phyloP scores from a whole-genome alignment of 345 rosid genomes.

The Sisymbrium irio region DNA sequence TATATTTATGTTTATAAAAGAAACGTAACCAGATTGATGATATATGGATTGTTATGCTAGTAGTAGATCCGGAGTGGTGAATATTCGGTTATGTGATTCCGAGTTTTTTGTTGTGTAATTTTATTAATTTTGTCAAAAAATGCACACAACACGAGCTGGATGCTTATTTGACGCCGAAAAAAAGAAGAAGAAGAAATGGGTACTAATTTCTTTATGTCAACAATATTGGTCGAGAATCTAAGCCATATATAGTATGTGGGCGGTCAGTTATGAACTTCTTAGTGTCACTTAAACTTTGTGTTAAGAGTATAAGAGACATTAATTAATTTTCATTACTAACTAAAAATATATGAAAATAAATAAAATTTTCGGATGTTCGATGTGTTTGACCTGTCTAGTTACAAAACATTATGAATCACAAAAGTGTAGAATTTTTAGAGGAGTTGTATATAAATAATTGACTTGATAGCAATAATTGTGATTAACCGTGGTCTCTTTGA shows the following conservation, averaged over 20 bases:
- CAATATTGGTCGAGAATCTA: conserved; percentile 7
- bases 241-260: conserved; percentile 3
- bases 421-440: background rate
- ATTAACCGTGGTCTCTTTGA: background rate
- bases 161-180: background rate
- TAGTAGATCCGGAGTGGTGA: conserved; percentile 36
- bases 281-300: background rate
- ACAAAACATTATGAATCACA: background rate
- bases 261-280: background rate
- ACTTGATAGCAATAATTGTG: background rate
- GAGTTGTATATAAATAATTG: background rate
- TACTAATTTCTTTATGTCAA: background rate
- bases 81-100: conserved; percentile 33
- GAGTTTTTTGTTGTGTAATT: background rate
- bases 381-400: background rate
- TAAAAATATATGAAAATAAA: background rate
- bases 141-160: background rate
- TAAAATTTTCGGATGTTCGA: background rate
- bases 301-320: background rate
- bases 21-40: conserved; percentile 27
- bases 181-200: background rate
- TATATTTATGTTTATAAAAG: background rate
- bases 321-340: background rate
- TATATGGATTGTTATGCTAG: conserved; percentile 18
- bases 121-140: background rate